phyloP scores from a whole-genome alignment of 495 filamentous ascomycete species.

The Trichoderma gamsii region DNA sequence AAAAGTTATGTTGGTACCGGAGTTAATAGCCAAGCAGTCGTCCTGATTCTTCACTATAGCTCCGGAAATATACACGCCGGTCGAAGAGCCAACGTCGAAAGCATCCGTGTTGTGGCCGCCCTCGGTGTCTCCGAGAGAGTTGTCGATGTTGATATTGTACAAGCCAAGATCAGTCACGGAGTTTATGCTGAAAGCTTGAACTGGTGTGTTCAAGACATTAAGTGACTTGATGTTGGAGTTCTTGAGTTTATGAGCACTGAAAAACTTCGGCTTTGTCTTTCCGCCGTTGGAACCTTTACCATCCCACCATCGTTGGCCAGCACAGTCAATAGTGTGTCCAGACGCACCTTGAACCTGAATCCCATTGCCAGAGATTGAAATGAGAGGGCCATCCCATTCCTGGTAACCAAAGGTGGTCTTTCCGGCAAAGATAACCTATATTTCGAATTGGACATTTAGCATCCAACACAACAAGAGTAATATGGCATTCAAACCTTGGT shows the following conservation, averaged over 20 bases:
- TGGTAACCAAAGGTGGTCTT: conserved; percentile 49
- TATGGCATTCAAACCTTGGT: not conserved
- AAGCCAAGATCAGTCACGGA: conserved; percentile 39
- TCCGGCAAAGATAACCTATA: conserved; percentile 43
- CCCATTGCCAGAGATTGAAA: conserved; percentile 40
- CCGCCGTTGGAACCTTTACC: conserved; percentile 47
- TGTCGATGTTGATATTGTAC: conserved; percentile 47
- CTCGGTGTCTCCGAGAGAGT: conserved; percentile 42
- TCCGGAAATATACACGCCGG: conserved; percentile 42
- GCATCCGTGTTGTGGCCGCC: conserved; percentile 54
- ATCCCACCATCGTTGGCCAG: conserved; percentile 49
- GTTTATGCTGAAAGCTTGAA: conserved; percentile 52
- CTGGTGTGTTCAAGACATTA: conserved; percentile 44
- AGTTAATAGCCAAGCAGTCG: conserved; percentile 41
- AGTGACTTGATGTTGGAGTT: conserved; percentile 30
- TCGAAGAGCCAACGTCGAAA: conserved; percentile 47
- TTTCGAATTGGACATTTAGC: conserved; percentile 20
- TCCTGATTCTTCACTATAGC: conserved; percentile 51
- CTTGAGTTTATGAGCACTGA: conserved; percentile 43
- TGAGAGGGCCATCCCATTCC: conserved; percentile 48
- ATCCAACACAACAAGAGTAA: not conserved
- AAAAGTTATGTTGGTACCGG: conserved; percentile 42
- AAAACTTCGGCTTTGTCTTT: conserved; percentile 54
- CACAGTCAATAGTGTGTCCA: conserved; percentile 39
- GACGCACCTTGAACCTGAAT: conserved; percentile 39